A percentile compares a stretch with the other conserved stretches of the same genome.
These are phyloP conservation scores for Warburgia ugandensis DNA, from an alignment of 164 flowering plant genomes.

Conservation along the genomic window DNA sequence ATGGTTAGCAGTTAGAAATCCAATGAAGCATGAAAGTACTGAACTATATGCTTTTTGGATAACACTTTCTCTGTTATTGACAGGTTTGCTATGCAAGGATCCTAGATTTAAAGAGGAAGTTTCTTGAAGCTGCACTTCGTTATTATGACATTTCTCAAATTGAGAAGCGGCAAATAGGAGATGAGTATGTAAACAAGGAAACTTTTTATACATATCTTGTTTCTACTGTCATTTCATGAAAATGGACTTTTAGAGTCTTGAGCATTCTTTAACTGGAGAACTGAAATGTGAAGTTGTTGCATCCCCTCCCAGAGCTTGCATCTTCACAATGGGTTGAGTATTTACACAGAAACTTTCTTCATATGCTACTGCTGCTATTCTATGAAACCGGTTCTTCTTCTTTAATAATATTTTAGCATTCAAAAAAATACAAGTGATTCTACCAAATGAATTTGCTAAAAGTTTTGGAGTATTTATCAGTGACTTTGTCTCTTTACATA, in stretches of 20 bases:
- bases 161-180: conserved; percentile 91
- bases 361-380: too few relatives aligned
- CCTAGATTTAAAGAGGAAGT: conserved; percentile 88
- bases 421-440: too few relatives aligned
- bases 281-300: not conserved
- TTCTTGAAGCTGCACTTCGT: conserved; percentile 96
- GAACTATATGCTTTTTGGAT: not conserved
- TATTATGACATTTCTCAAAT: conserved; percentile 96
- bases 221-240: not conserved
- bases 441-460: too few relatives aligned
- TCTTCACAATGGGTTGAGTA: too few relatives aligned
- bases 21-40: not conserved
- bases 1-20: not conserved
- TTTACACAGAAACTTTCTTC: too few relatives aligned
- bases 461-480: too few relatives aligned
- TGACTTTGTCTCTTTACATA: not conserved
- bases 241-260: not conserved
- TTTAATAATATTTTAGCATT: too few relatives aligned
- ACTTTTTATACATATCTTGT: not conserved
- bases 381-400: too few relatives aligned
- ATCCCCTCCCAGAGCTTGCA: too few relatives aligned
- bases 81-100: conserved; percentile 97
- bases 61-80: not conserved
- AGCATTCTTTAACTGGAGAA: not conserved
- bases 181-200: conserved; percentile 57